These are phyloP conservation scores for Quercus aquifolioides DNA, from an alignment of 306 rosid genomes.

Conservation along the genomic window DNA sequence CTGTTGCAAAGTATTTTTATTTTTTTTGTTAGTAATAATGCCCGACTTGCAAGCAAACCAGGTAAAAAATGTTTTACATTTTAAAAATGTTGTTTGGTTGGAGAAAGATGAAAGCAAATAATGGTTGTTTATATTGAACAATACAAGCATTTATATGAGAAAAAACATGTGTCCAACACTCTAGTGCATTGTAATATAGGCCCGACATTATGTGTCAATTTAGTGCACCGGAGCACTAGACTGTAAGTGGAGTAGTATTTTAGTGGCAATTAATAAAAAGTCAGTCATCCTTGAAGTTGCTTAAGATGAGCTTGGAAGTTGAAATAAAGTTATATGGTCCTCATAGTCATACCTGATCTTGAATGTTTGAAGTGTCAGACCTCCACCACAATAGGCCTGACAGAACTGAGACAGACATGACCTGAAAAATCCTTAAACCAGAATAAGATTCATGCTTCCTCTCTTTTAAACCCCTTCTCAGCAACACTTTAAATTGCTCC, in stretches of 20 bases:
- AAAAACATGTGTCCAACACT: too few relatives aligned
- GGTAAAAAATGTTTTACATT: too few relatives aligned
- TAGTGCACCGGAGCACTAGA: too few relatives aligned
- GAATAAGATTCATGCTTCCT: conserved; percentile 92
- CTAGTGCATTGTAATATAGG: too few relatives aligned
- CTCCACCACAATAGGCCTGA: conserved; percentile 94
- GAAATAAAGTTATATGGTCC: neutral
- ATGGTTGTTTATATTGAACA: too few relatives aligned
- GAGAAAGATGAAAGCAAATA: too few relatives aligned
- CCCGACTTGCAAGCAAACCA: too few relatives aligned
- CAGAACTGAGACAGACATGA: conserved; percentile 76
- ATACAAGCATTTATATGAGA: too few relatives aligned
- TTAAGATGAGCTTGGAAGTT: neutral
- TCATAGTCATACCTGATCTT: conserved; percentile 63
- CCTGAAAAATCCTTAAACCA: conserved; percentile 80
- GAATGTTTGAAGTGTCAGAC: conserved; percentile 64
- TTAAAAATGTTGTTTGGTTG: too few relatives aligned
- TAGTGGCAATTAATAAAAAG: too few relatives aligned
- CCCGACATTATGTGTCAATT: too few relatives aligned
- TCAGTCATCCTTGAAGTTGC: neutral
- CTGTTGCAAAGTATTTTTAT: conserved; percentile 36
- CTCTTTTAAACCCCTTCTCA: conserved; percentile 72
- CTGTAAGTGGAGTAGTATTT: too few relatives aligned
- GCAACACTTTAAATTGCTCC: conserved; percentile 74
- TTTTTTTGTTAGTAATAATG: neutral